Conservation (phyloP, 73 alveolate genomes). For the Uronychia binucleata region DNA sequence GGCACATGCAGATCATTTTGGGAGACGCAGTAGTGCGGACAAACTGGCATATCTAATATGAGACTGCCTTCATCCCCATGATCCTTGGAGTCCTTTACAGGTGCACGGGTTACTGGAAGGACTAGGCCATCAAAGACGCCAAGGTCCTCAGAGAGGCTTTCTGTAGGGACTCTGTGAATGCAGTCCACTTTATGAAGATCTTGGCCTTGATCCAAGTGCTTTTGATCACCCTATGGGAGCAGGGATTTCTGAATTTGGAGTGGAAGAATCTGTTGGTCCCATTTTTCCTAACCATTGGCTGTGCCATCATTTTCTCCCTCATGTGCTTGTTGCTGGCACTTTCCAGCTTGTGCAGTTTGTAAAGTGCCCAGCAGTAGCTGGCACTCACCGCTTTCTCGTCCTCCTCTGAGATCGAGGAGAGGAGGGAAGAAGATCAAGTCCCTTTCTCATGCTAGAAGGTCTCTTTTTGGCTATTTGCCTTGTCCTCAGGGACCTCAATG, state of each 20-base stretch:
- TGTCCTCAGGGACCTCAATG: background rate
- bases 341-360: background rate
- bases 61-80: background rate
- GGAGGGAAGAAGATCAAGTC: background rate
- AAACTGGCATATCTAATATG: background rate
- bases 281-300: background rate
- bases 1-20: background rate
- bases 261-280: background rate
- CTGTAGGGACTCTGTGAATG: background rate
- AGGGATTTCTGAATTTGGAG: background rate
- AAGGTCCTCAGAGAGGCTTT: background rate
- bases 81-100: background rate
- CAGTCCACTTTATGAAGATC: background rate
- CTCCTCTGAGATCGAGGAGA: background rate
- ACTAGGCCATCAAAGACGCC: background rate
- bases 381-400: background rate
- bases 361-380: background rate
- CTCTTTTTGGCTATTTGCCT: background rate
- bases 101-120: background rate
- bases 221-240: background rate
- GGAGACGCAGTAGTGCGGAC: background rate
- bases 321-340: background rate
- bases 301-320: background rate
- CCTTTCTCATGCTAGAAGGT: background rate
- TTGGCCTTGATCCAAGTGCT: background rate